Conservation (phyloP, 805 yeast genomes). For the Millerozyma miso region DNA sequence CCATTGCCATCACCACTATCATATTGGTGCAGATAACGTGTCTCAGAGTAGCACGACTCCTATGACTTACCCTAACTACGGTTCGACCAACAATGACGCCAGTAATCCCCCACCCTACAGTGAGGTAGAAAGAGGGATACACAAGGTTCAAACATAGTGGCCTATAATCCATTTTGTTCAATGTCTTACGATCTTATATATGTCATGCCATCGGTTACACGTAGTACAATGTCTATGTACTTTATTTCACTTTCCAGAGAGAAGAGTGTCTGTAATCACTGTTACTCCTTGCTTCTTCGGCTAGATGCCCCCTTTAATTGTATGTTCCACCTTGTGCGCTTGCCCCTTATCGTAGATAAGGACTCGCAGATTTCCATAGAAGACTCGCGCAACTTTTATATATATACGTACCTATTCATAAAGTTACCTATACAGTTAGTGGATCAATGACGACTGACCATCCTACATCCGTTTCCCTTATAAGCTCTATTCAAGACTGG, state of each 20-base stretch:
- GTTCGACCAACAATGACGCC: constrained; percentile 17
- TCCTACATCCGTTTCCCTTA: constrained; percentile 19
- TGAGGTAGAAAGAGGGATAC: constrained; percentile 12
- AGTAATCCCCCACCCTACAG: constrained; percentile 29
- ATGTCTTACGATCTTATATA: background rate
- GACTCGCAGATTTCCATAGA: background rate
- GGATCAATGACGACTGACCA: background rate
- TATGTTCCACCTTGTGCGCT: background rate
- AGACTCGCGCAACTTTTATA: background rate
- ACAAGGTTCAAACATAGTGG: background rate
- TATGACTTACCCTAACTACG: constrained; percentile 18
- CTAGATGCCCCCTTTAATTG: no score
- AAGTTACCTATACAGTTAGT: no score
- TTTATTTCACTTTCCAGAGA: no score
- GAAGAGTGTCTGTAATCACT: no score
- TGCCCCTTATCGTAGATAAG: background rate
- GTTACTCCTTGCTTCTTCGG: no score
- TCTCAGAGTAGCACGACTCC: constrained; percentile 3
- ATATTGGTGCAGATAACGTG: constrained; percentile 1
- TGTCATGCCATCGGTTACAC: no score
- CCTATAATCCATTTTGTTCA: background rate
- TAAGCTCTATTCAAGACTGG: constrained; percentile 33
- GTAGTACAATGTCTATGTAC: no score
- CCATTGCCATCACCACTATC: constrained; percentile 20
- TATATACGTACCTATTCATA: no score